These are phyloP conservation scores for Didymella exigua DNA, from an alignment of 2,329 filamentous ascomycete genomes.

Conservation along the genomic window DNA sequence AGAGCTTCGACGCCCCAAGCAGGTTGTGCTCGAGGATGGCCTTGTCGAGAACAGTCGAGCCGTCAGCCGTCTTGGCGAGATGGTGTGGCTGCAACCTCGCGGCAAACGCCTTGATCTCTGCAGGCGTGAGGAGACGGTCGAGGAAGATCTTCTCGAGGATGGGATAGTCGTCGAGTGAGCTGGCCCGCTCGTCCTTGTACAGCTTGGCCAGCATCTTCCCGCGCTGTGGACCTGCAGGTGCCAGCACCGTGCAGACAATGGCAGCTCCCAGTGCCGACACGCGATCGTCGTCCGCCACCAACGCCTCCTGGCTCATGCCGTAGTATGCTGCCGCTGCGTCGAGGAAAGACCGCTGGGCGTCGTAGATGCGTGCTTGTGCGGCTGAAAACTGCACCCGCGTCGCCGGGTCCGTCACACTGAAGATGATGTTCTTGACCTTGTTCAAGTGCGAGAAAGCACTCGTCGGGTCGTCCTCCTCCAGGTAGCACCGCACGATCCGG, in stretches of 20 bases:
- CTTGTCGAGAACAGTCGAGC: conserved; percentile 88
- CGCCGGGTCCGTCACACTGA: conserved; percentile 74
- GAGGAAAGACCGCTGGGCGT: conserved; percentile 87
- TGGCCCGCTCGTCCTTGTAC: conserved; percentile 89
- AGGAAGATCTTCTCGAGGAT: conserved; percentile 99
- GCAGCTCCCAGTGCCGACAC: conserved; percentile 83
- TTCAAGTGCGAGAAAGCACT: conserved; percentile 87
- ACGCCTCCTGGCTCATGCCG: conserved; percentile 76
- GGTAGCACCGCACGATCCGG: conserved; percentile 89
- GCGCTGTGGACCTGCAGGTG: conserved; percentile 84
- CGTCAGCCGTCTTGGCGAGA: conserved; percentile 85
- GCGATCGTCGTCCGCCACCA: conserved; percentile 85
- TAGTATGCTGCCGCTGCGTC: conserved; percentile 89
- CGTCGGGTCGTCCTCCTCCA: conserved; percentile 91
- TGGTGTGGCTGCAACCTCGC: conserved; percentile 83
- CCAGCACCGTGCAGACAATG: conserved; percentile 89
- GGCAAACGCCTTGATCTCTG: conserved; percentile 87
- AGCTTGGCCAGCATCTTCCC: conserved; percentile 79
- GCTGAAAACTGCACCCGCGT: conserved; percentile 81
- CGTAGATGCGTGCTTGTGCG: conserved; percentile 93
- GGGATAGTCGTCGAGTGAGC: conserved; percentile 75
- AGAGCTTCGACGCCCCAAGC: conserved; percentile 72
- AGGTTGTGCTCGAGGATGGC: conserved; percentile 97
- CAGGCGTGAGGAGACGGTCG: conserved; percentile 77
- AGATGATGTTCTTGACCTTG: conserved; percentile 91